A percentile compares a stretch with the other conserved stretches of the same genome.
These are phyloP conservation scores for Penicillium cataractarum DNA, from an alignment of 495 filamentous ascomycete genomes.

Conservation along the genomic window DNA sequence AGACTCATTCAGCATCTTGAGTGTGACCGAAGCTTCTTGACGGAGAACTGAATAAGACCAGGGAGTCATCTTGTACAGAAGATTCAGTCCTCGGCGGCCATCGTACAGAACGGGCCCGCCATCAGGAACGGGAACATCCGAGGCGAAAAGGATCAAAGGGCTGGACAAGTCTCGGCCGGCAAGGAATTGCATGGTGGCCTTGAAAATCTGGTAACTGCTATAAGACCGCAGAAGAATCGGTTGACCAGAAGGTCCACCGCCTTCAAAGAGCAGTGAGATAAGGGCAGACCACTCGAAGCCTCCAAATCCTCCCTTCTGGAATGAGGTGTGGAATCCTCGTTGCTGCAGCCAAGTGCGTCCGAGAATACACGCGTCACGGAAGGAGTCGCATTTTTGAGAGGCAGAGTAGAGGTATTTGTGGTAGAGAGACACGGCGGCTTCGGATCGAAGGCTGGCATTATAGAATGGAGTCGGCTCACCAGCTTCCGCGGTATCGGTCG, in stretches of 20 bases:
- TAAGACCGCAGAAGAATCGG: conserved; percentile 75
- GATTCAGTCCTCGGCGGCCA: conserved; percentile 69
- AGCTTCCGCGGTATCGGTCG: conserved; percentile 37
- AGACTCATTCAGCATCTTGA: conserved; percentile 74
- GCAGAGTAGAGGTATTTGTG: conserved; percentile 69
- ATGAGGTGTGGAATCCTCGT: conserved; percentile 70
- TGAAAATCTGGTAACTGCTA: conserved; percentile 93
- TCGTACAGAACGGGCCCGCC: conserved; percentile 61
- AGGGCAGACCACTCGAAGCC: conserved; percentile 86
- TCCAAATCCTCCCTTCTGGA: conserved; percentile 84
- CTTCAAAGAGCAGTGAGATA: conserved; percentile 78
- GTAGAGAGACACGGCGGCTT: conserved; percentile 71
- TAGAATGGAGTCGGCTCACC: conserved; percentile 76
- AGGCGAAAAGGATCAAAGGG: conserved; percentile 58
- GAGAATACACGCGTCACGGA: conserved; percentile 80
- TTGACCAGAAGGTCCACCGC: conserved; percentile 68
- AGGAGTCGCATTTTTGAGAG: conserved; percentile 68
- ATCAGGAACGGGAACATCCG: conserved; percentile 33
- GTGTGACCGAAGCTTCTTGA: conserved; percentile 70
- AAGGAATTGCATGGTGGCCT: conserved; percentile 83
- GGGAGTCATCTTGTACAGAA: conserved; percentile 87
- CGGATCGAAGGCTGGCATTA: conserved; percentile 82
- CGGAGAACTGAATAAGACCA: conserved; percentile 78
- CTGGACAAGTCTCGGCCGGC: conserved; percentile 69
- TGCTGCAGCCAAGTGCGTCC: conserved; percentile 89